Conservation (phyloP, 2,329 filamentous ascomycete species). For the Penicillium sp. region DNA sequence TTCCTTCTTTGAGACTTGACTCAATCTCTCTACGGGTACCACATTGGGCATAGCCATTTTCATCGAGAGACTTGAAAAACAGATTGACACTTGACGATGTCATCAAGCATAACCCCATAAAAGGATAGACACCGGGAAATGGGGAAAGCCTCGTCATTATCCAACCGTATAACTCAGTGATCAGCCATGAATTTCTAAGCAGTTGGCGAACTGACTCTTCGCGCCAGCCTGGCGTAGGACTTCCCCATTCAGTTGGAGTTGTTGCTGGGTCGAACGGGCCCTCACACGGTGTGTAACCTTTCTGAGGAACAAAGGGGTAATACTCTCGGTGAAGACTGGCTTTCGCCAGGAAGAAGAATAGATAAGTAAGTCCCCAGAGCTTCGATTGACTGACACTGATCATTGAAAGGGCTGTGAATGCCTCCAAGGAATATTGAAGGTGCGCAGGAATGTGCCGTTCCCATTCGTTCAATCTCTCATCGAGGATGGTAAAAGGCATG, state of each 20-base stretch:
- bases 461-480: not conserved
- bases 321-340: slow-evolving; percentile 1
- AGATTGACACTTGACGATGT: not conserved
- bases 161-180: not conserved
- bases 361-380: not conserved
- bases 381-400: not conserved
- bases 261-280: not conserved
- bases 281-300: not conserved
- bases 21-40: not conserved
- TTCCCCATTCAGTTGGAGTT: not conserved
- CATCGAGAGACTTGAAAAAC: not conserved
- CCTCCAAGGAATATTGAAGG: not conserved
- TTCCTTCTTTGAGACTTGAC: not conserved
- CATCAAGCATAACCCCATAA: slow-evolving; percentile 3
- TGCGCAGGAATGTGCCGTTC: not conserved
- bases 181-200: not conserved
- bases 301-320: not conserved
- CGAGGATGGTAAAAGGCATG: slow-evolving; percentile 1
- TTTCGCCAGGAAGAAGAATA: slow-evolving; percentile 5
- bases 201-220: not conserved
- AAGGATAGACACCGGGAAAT: slow-evolving; percentile 4
- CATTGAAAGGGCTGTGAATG: not conserved
- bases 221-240: not conserved
- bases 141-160: not conserved
- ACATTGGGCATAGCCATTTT: not conserved